Percentiles rank a stretch among this genome's conserved stretches.
Evolutionary conservation across 2,329 filamentous ascomycete genomes (phyloP).

Genomic region (Ilyonectria destructans): DNA sequence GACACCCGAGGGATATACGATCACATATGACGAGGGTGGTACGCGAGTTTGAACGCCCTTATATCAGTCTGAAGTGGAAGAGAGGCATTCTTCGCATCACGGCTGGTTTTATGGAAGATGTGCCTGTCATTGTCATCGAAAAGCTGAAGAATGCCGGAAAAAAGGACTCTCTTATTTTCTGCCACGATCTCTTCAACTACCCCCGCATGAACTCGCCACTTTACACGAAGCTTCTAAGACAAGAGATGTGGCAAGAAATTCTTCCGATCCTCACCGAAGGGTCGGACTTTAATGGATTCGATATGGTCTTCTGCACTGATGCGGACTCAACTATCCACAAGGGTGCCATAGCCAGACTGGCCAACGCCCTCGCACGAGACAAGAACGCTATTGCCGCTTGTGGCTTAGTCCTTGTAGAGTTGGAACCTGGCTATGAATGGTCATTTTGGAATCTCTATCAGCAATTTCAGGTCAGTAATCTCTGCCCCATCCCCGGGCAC

Average conservation of each 20-base stretch:
- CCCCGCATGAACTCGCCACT: slow-evolving; percentile 39
- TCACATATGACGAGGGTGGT: slow-evolving; percentile 42
- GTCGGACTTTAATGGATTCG: slow-evolving; percentile 33
- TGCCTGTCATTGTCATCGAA: slow-evolving; percentile 43
- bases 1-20: slow-evolving; percentile 39
- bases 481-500: accelerated
- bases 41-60: slow-evolving; percentile 34
- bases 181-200: slow-evolving; percentile 44
- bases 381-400: slow-evolving; percentile 43
- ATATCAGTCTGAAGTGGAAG: slow-evolving; percentile 44
- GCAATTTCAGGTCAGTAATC: slow-evolving; percentile 39
- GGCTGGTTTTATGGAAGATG: slow-evolving; percentile 43
- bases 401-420: slow-evolving; percentile 39
- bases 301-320: slow-evolving; percentile 44
- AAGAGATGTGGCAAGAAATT: slow-evolving; percentile 41
- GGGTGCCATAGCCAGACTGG: slow-evolving; percentile 36
- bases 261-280: slow-evolving; percentile 39
- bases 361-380: slow-evolving; percentile 37
- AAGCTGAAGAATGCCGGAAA: slow-evolving; percentile 45
- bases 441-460: slow-evolving; percentile 46
- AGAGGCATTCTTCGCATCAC: slow-evolving; percentile 36
- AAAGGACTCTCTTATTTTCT: slow-evolving; percentile 41
- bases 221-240: slow-evolving; percentile 37
- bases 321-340: slow-evolving; percentile 45
- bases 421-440: slow-evolving; percentile 44